A percentile compares a stretch with the other conserved stretches of the same genome.
Evolutionary conservation across 2,329 filamentous ascomycete species (phyloP).

Genomic region (Aspergillus pseudoviridinutans): DNA sequence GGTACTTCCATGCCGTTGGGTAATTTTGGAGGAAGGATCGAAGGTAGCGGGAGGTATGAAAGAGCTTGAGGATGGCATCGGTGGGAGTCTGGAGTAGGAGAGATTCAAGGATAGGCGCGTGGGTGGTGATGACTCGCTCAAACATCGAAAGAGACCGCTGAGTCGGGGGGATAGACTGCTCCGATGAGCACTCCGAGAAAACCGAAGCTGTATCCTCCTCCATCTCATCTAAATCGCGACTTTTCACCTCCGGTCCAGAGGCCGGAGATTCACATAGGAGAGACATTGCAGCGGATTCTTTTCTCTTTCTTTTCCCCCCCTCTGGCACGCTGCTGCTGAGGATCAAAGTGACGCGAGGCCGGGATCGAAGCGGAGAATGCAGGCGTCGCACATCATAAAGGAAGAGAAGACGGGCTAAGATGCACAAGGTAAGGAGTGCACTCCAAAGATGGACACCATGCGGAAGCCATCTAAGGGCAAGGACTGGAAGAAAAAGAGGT

Average conservation of each 20-base stretch:
- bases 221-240: neutral
- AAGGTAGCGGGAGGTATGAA: constrained; percentile 55
- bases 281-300: constrained; percentile 9
- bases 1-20: constrained; percentile 57
- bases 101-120: constrained; percentile 57
- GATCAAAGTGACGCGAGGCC: constrained; percentile 27
- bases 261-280: constrained; percentile 8
- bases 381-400: constrained; percentile 32
- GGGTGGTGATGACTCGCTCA: constrained; percentile 53
- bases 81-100: constrained; percentile 56
- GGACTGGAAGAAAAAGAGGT: constrained; percentile 8
- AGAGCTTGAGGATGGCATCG: constrained; percentile 53
- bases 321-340: constrained; percentile 3
- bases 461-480: constrained; percentile 25
- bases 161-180: constrained; percentile 18
- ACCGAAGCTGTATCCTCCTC: constrained; percentile 8
- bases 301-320: constrained; percentile 3
- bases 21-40: constrained; percentile 53
- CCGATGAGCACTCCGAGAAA: constrained; percentile 23
- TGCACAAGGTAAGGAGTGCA: constrained; percentile 19
- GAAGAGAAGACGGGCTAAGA: constrained; percentile 13
- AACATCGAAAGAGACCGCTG: constrained; percentile 43
- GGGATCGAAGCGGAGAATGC: constrained; percentile 23
- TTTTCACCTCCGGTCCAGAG: neutral
- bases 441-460: constrained; percentile 24